Conservation (phyloP, 2,329 filamentous ascomycete genomes). For the Fusarium sp. region DNA sequence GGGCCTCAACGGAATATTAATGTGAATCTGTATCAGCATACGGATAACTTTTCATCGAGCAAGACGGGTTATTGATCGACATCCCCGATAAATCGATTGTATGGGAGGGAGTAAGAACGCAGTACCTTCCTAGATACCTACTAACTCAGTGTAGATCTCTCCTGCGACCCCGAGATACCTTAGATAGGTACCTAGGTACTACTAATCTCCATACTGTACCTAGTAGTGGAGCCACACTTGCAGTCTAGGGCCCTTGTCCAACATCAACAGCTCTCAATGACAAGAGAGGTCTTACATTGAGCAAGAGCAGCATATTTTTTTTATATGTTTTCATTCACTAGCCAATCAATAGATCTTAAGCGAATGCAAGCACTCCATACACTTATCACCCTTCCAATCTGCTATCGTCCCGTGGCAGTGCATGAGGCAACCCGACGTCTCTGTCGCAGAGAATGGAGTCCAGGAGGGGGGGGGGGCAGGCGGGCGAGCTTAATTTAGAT, state of each 20-base stretch:
- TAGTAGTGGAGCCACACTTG: background rate
- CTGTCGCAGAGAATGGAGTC: conserved; percentile 15
- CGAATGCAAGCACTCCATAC: background rate
- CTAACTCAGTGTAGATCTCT: background rate
- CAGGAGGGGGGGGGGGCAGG: conserved; percentile 20
- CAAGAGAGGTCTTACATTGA: conserved; percentile 20
- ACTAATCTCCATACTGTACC: too few relatives aligned
- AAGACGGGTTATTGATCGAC: background rate
- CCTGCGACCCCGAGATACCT: background rate
- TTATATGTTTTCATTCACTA: background rate
- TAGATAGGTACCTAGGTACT: too few relatives aligned
- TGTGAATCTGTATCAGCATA: background rate
- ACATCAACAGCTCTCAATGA: conserved; percentile 11
- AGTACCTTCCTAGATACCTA: background rate
- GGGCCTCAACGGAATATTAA: background rate
- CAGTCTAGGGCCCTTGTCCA: conserved; percentile 12
- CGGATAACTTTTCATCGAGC: background rate
- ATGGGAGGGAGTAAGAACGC: background rate
- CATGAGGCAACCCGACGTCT: conserved; percentile 46
- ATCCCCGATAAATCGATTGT: background rate
- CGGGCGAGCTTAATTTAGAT: conserved; percentile 15
- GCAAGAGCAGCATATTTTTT: conserved; percentile 13
- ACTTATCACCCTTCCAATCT: conserved; percentile 41
- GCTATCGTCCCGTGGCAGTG: conserved; percentile 47
- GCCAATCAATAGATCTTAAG: conserved; percentile 15